Evolutionary conservation across 139 green algal species (phyloP), one percentile per base, ranked within the genome.

Genomic region (Edaphochlamys debaryana): DNA sequence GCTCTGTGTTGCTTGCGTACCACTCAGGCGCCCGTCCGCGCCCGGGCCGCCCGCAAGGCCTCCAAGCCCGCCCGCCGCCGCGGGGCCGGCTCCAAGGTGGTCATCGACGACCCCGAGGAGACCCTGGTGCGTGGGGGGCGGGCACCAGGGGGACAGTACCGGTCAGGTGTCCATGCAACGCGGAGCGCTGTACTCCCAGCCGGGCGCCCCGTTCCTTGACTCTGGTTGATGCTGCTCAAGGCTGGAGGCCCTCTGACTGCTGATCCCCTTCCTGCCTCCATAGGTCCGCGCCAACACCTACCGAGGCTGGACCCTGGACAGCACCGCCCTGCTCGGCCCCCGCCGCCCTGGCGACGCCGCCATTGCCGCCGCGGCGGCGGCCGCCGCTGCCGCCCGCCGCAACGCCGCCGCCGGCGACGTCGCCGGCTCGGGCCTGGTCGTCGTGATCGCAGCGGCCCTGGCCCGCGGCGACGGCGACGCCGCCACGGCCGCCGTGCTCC

Each of bases 251-350:
- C 58, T 4, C 58, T 34, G 27, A 4, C 25, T 27, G 1, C n/a
- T 25, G 4, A 5, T 27, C n/a, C 62, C 4, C 4, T 17, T 38
- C 54, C 34, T 25, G 8, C n/a, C n/a, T n/a, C n/a, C 11, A 27
- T 63, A 84, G 77, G 64, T 84, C 1, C 45, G 60, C 15, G 66
- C 32, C 64, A n/a, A 22, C 13, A 42, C 32, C 34, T 84, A 84
- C 64, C 77, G 77, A 34, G 77, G 75, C 27, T 84, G 77, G 77
- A 75, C 64, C 29, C 48, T 84, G 64, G 77, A 84, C 64, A 19
- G 30, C 11, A 29, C 23, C 0, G 41, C 29, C 17, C 76, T 82
- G 4, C 19, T 74, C 69, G 19, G 29, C 42, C 41, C 2, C 30
- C 29, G 4, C 41, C 20, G 42, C 42, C 34, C 45, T 22, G 45